Evolutionary conservation across 1,284 basidiomycete genomes (phyloP), one percentile per base, ranked within the genome.

Genomic region (Rhodotorula sp.): DNA sequence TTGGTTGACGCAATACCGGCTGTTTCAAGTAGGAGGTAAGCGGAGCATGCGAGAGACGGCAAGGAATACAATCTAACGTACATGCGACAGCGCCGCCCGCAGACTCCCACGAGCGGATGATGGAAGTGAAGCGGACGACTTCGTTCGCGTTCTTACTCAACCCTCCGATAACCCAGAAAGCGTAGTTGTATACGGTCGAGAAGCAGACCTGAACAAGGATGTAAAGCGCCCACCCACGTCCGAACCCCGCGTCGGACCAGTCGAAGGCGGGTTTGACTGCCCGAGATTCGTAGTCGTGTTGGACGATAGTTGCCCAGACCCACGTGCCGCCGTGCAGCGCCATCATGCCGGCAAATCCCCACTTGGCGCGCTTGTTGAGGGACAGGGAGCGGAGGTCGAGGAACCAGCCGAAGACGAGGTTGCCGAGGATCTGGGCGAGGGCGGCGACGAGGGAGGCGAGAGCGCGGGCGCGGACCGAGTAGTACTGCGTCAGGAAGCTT

Each of bases 221-320:
- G 73, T 77, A 79, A 9, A 80, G 69, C n/a, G 76, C 77, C 69
- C 80, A 81, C 1, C 79, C 80, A 1, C 62, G 59, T 0, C 76
- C 79, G 64, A 80, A 82, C 9, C 77, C 77, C 9, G 58, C 21
- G 21, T 32, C 44, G 3, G 76, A 66, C 81, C 81, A 82, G 72
- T 79, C 79, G 63, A 69, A 57, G 3, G 56, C 56, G 25, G 56
- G 73, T 22, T 64, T 37, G 37, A 66, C 62, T 13, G 64, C 32
- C 32, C 61, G 64, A 25, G 53, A 46, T 41, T 64, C 61, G 53
- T 72, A 74, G 41, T 75, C 54, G n/a, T 73, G 56, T 19, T 72
- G 70, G 50, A 80, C 74, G 67, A 80, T 77, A 48, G 82, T 76
- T 15, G 79, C 77, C 79, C 80, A 83, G 32, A 80, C 76, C 78